Percentiles rank a stretch among this genome's conserved stretches.
These are phyloP conservation scores for Ogataea saltuana DNA, from an alignment of 805 yeast genomes.

Conservation along the genomic window DNA sequence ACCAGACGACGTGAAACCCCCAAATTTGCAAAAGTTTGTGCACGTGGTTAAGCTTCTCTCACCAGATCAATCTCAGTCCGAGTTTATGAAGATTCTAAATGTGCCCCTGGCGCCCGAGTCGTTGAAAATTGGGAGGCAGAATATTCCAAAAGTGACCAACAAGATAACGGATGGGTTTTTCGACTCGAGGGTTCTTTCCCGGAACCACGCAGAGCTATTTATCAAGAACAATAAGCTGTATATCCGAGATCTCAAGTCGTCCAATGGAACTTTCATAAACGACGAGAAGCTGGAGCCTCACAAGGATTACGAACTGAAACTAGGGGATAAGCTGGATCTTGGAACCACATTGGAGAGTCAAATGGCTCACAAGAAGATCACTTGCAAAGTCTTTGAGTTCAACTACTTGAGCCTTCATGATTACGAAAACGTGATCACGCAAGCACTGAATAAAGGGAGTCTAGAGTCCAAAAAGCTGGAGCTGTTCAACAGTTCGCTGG, in stretches of 20 bases:
- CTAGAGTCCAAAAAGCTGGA: slow-evolving; percentile 31
- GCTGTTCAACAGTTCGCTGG: slow-evolving; percentile 36
- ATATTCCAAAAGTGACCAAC: slow-evolving; percentile 59
- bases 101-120: slow-evolving; percentile 84
- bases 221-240: slow-evolving; percentile 63
- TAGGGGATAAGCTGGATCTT: slow-evolving; percentile 87
- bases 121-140: slow-evolving; percentile 86
- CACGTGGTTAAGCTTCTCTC: slow-evolving; percentile 74
- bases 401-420: slow-evolving; percentile 50
- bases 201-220: slow-evolving; percentile 92
- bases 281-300: slow-evolving; percentile 65
- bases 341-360: slow-evolving; percentile 84
- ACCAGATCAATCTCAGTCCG: slow-evolving; percentile 73
- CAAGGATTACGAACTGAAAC: slow-evolving; percentile 61
- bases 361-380: slow-evolving; percentile 78
- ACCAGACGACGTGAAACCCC: slow-evolving; percentile 16
- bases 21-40: slow-evolving; percentile 37
- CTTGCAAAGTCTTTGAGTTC: slow-evolving; percentile 78
- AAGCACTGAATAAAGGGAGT: slow-evolving; percentile 30
- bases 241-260: slow-evolving; percentile 83
- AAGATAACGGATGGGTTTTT: slow-evolving; percentile 85
- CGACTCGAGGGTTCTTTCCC: slow-evolving; percentile 87
- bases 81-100: slow-evolving; percentile 64
- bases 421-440: slow-evolving; percentile 28
- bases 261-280: slow-evolving; percentile 94